Percentiles rank a stretch among this genome's conserved stretches.
Conservation (phyloP, 108 stramenopile species). For the Pseudonitzschia pungens region DNA sequence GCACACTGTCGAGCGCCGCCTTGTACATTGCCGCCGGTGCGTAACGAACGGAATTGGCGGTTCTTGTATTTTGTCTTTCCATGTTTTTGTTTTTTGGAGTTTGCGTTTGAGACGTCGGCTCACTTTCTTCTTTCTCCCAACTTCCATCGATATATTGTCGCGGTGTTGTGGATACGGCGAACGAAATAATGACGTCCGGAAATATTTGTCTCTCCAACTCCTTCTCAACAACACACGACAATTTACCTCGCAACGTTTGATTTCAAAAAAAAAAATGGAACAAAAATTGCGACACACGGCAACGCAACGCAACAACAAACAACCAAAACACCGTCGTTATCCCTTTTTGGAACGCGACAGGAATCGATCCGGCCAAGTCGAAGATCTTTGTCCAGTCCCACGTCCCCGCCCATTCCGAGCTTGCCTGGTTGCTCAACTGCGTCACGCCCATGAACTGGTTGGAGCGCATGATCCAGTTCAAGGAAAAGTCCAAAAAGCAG, state of each 20-base stretch:
- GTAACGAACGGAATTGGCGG: conserved; percentile 5
- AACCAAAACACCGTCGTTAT: not conserved
- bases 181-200: too few species aligned
- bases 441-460: conserved; percentile 98
- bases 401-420: conserved; percentile 95
- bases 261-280: not conserved
- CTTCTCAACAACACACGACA: too few species aligned
- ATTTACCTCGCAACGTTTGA: not conserved
- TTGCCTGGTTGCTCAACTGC: conserved; percentile 97
- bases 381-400: conserved; percentile 95
- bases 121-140: conserved; percentile 1
- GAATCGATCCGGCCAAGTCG: conserved; percentile 88
- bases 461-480: conserved; percentile 99
- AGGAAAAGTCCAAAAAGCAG: conserved; percentile 94
- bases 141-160: not conserved
- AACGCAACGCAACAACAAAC: conserved; percentile 8
- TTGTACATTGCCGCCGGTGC: conserved; percentile 89
- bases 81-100: not conserved
- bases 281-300: too few species aligned
- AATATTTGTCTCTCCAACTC: too few species aligned
- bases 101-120: not conserved
- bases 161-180: not conserved
- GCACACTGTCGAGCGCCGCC: conserved; percentile 78
- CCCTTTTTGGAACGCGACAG: conserved; percentile 27
- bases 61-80: too few species aligned